A percentile compares a stretch with the other conserved stretches of the same genome.
Evolutionary conservation across 2,329 filamentous ascomycete genomes (phyloP).

Genomic region (Purpureocillium lavendulum): DNA sequence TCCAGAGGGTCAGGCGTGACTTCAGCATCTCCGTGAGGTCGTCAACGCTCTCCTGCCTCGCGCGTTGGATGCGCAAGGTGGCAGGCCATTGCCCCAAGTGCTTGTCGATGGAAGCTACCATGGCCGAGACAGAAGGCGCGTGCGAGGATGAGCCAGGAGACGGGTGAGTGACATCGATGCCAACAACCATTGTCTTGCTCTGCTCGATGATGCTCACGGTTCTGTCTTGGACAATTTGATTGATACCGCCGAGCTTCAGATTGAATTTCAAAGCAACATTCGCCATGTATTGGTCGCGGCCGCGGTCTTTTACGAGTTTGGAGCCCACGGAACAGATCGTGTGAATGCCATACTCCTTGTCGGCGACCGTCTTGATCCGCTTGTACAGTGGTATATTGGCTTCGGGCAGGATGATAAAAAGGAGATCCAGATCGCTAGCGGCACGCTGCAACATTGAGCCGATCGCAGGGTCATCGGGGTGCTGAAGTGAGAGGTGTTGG

Average conservation of each 20-base stretch:
- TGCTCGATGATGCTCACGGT: constrained; percentile 45
- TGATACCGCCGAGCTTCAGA: constrained; percentile 49
- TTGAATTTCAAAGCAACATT: no score
- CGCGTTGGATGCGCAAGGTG: constrained; percentile 48
- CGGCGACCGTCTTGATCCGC: no score
- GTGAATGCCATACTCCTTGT: no score
- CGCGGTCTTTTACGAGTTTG: no score
- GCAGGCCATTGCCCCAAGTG: constrained; percentile 58
- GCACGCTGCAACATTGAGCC: no score
- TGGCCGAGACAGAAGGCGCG: constrained; percentile 59
- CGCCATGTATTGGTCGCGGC: no score
- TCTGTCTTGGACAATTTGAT: constrained; percentile 38
- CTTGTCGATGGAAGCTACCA: constrained; percentile 57
- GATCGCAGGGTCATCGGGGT: no score
- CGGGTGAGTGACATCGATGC: constrained; percentile 67
- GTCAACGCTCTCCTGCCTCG: constrained; percentile 52
- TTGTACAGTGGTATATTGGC: no score
- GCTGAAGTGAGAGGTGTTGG: no score
- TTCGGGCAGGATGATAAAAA: no score
- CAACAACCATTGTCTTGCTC: constrained; percentile 56
- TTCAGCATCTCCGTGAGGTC: constrained; percentile 50
- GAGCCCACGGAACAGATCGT: no score
- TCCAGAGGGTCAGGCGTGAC: constrained; percentile 51
- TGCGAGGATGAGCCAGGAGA: constrained; percentile 50
- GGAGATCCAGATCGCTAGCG: no score